Evolutionary conservation across 2,329 filamentous ascomycete species (phyloP), one percentile per base, ranked within the genome.

Genomic region (Teratosphaeria pseudoeucalypti): DNA sequence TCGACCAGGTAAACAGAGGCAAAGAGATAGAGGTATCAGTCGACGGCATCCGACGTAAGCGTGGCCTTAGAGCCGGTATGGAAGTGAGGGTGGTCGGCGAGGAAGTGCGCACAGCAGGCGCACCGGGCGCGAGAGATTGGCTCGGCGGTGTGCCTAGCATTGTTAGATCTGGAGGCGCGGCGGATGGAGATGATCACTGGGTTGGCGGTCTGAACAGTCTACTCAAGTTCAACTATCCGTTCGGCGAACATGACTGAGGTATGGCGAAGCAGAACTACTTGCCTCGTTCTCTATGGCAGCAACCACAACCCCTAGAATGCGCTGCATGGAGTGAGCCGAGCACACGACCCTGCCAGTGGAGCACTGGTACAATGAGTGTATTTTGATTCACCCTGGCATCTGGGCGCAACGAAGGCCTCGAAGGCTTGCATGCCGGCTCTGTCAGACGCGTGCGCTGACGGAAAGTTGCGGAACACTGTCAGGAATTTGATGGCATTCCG

Each of bases 161-260:
- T 34, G 94, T 96, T 69, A 80, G 91, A 54, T 73, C 74, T 16
- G 67, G 79, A 66, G 77, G 81, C 66, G 65, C 70, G 4, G 75
- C 71, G 47, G 78, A 69, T 57, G 78, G 80, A 27, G 90, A 96
- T 68, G 92, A 97, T 73, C 90, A 92, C 19, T 99, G 94, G 94
- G 92, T 99, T 2, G 92, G 92, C 0, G 92, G 94, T 0, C 75
- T 99, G 70, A 99, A 96, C 71, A 90, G 90, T 10, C 72, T 97
- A 69, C 76, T 99, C 66, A 99, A 99, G 77, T 99, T 97, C 73
- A 99, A 99, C 73, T 90, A 96, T 76, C 92, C 92, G 0, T 97
- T 97, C 79, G 94, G 94, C 0, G 87, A 88, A 68, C 79, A 79
- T 49, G 58, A 62, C 19, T 64, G 34, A 23, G 5, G n/a, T 2